phyloP scores from a whole-genome alignment of 2,329 filamentous ascomycete genomes.

The Fusarium poae region DNA sequence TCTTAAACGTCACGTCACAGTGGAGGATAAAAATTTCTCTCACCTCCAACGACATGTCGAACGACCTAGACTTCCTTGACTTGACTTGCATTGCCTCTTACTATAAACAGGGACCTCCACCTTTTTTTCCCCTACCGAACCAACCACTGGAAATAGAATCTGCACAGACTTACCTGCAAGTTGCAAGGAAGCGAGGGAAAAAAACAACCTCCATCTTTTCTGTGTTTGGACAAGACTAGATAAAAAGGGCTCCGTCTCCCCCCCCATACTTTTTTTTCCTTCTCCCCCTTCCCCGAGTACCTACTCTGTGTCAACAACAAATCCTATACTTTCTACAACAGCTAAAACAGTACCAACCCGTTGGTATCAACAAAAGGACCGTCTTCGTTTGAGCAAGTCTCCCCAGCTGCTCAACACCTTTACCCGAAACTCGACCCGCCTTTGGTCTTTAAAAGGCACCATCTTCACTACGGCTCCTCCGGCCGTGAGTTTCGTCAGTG shows the following conservation, averaged over 20 bases:
- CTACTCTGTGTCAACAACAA: slow-evolving; percentile 14
- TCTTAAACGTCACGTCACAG: slow-evolving; percentile 50
- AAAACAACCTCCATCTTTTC: slow-evolving; percentile 13
- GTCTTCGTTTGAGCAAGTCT: slow-evolving; percentile 20
- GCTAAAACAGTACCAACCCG: neutral
- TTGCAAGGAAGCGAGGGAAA: neutral
- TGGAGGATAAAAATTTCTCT: slow-evolving; percentile 44
- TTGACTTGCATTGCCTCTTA: slow-evolving; percentile 1
- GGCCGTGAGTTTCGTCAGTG: slow-evolving; percentile 73
- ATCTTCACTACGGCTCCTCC: slow-evolving; percentile 70
- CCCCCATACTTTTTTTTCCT: neutral
- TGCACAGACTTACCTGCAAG: slow-evolving; percentile 19
- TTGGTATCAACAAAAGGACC: slow-evolving; percentile 1
- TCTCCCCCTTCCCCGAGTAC: neutral
- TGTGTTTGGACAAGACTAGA: slow-evolving; percentile 23
- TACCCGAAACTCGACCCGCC: slow-evolving; percentile 57
- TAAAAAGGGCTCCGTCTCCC: slow-evolving; percentile 35
- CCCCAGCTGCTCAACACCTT: slow-evolving; percentile 17
- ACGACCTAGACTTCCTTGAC: slow-evolving; percentile 6
- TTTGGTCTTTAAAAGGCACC: slow-evolving; percentile 78
- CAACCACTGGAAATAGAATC: slow-evolving; percentile 31
- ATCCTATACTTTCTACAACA: neutral
- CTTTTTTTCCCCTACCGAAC: slow-evolving; percentile 9
- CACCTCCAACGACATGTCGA: neutral
- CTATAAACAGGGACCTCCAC: slow-evolving; percentile 23